Evolutionary conservation across 2,329 filamentous ascomycete genomes (phyloP), one percentile per base, ranked within the genome.

Genomic region (Aureobasidium sp.): DNA sequence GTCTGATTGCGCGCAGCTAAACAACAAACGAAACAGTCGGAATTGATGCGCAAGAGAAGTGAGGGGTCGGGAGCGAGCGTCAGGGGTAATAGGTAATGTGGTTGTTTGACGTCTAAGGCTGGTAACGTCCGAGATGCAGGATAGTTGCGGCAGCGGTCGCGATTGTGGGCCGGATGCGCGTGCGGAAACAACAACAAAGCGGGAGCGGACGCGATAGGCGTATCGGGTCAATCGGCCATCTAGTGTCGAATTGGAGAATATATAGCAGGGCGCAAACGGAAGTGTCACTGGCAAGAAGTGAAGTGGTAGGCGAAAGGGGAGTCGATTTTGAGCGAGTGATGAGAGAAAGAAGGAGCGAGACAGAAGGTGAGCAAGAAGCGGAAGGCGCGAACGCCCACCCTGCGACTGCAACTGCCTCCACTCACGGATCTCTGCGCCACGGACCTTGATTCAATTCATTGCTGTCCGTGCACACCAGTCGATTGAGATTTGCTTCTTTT

Each of bases 11-110:
- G 57, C 57, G 44, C 46, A 24, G 44, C 24, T 9, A 36, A 48
- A 59, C 41, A 59, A 46, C 55, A 59, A 59, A 59, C 55, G 43
- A 48, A 48, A 48, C 43, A 59, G 43, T 47, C 55, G 55, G 44
- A 39, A 39, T 27, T 15, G 32, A 47, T 59, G 39, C 37, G 37
- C 43, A 17, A 48, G 39, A 48, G 55, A 32, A 37, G 44, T 6
- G 55, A 59, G 34, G 43, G 24, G 20, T 59, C 20, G 41, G 29
- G 43, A 59, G 43, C 55, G 43, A 59, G 55, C 34, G 55, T 59
- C 55, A 59, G 55, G 55, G 55, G 55, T 1, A 48, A 27, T 24
- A n/a, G 13, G 20, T 36, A 13, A 39, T 59, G 34, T 46, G 32
- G 43, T 44, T 27, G 55, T 39, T 59, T 47, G 55, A 57, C 41